Conservation (phyloP, 1,139 yeast genomes). For the Candida gigantensis region DNA sequence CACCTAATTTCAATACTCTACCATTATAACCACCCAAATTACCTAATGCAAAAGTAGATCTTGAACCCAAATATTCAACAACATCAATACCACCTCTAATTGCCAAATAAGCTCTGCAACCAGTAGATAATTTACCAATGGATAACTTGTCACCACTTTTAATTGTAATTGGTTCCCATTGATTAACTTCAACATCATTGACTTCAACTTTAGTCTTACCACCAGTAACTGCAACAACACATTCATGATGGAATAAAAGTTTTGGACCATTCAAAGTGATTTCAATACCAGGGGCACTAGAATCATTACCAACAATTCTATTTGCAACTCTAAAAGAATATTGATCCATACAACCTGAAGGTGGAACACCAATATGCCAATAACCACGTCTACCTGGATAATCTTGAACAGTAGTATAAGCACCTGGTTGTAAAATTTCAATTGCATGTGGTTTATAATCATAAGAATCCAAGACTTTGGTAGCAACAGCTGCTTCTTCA, state of each 20-base stretch:
- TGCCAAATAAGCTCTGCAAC: constrained; percentile 89
- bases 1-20: constrained; percentile 86
- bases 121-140: constrained; percentile 78
- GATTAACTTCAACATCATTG: constrained; percentile 54
- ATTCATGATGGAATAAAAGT: constrained; percentile 75
- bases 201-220: constrained; percentile 70
- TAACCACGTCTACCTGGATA: constrained; percentile 89
- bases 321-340: constrained; percentile 88
- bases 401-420: constrained; percentile 94
- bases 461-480: constrained; percentile 84
- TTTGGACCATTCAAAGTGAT: constrained; percentile 87
- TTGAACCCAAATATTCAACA: constrained; percentile 90
- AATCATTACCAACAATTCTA: constrained; percentile 83
- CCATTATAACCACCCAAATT: constrained; percentile 95
- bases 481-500: constrained; percentile 77
- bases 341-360: constrained; percentile 97
- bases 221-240: constrained; percentile 82
- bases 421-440: constrained; percentile 85
- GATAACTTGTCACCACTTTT: constrained; percentile 73
- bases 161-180: constrained; percentile 70
- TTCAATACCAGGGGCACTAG: constrained; percentile 85
- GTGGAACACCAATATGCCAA: constrained; percentile 95
- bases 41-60: constrained; percentile 95
- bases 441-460: constrained; percentile 79
- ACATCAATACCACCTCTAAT: constrained; percentile 93